Evolutionary conservation across 148 eudicot genomes (phyloP), one percentile per base, ranked within the genome.

Genomic region (Silene latifolia): DNA sequence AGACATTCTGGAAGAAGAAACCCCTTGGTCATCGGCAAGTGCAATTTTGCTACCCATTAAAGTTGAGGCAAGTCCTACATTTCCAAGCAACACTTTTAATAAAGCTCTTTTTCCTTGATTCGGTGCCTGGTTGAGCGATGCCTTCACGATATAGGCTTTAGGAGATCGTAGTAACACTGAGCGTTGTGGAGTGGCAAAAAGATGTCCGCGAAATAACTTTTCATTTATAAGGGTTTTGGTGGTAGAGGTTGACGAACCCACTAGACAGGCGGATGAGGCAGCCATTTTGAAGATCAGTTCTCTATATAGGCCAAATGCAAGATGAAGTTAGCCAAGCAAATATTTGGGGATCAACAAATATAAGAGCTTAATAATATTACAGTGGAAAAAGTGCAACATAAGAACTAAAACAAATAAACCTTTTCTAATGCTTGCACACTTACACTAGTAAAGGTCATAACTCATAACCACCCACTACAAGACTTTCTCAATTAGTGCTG

Each of bases 1-100:
- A 64, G 98, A 94, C 98, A 94, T 94, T 69, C 98, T 91, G 23
- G 98, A 94, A 69, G 93, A 91, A 76, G 98, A 91, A 80, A 91
- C 97, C 12, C 87, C 93, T 83, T 94, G 91, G 9, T 94, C 98
- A 82, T 94, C 98, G 8, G 98, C 98, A 78, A 71, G 73, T 64
- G 98, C 98, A 72, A 78, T 91, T 63, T 85, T 86, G 24, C 65
- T 77, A 63, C 88, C 80, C 11, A 84, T 60, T 72, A 91, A 72
- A 23, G 90, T 66, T 19, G 98, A 87, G 11, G 80, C 74, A 54
- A 83, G 80, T 23, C 92, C 98, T 12, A 77, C 94, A 81, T 89
- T 91, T 65, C 95, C 95, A 54, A 88, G 84, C 78, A 93, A 74
- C 63, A 94, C 75, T 78, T 90, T 94, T 19, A 94, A 67, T 69